Base-by-base conservation (phyloP, 1,139 yeast genomes). In the Pichia kudriavzevii region DNA sequence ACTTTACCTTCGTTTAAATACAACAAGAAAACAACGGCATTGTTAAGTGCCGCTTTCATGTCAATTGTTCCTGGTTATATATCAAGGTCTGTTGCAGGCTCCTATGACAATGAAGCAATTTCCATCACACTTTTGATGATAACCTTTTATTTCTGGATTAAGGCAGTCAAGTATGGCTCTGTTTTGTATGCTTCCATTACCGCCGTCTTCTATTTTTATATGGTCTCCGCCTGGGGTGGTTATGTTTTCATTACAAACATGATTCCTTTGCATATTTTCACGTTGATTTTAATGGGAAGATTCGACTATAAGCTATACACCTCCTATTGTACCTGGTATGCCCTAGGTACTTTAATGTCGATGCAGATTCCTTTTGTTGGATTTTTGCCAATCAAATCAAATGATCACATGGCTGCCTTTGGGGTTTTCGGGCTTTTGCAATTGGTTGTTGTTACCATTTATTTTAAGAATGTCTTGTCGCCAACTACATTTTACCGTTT, bases 151-250 rank as follows among this genome's bases (percentile, higher is more conserved):
- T 73, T 85, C 45, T 93, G 99, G 99, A 82, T 91, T 61, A 87
- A 85, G 61, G 79, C 95, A 12, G 72, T 85, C 63, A 91, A 88
- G 60, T 65, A 81, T 32, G 99, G 99, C 22, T 83, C 95, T 3
- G 79, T 87, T 13, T 70, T 83, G 48, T 84, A 79, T 67, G 94
- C 88, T 14, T 71, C 93, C 5, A 63, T 81, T 50, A 78, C 97
- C 23, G 94, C 98, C 3, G 59, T 85, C 31, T 81, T 79, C 52
- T 93, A 93, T 66, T 93, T 93, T 61, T 93, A 93, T 69, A 93
- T 93, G 99, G 99, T 93, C 35, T 80, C 95, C 35, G 98, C 99
- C n/a, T 93, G 99, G 99, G 98, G 98, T 67, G 99, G 99, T 16
- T 93, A 93, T 57, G 99, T 91, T 34, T 93, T 93, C 66, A 93